These are phyloP conservation scores for Hymenoscyphus infarciens DNA, from an alignment of 2,329 filamentous ascomycete species.

Conservation along the genomic window DNA sequence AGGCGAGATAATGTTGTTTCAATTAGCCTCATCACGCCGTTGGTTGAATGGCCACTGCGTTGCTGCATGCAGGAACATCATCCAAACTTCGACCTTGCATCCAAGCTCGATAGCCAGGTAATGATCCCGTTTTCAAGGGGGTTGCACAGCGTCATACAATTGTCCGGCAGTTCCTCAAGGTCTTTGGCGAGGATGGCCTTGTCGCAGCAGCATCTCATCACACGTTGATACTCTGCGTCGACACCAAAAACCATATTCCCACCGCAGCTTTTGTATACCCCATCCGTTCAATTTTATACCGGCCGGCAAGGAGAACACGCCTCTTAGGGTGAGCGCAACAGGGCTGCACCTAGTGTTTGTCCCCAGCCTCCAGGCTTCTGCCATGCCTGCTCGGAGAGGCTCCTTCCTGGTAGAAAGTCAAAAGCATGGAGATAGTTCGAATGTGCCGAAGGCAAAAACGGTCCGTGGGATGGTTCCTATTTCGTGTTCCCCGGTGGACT, in stretches of 20 bases:
- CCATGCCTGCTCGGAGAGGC: background rate
- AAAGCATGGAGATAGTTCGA: background rate
- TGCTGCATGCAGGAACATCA: constrained; percentile 6
- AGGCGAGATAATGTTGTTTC: constrained; percentile 2
- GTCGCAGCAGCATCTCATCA: background rate
- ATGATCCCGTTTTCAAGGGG: constrained; percentile 4
- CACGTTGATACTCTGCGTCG: background rate
- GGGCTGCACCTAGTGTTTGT: background rate
- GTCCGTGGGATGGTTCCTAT: background rate
- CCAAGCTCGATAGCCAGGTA: background rate
- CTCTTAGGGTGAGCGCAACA: background rate
- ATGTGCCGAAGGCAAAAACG: background rate
- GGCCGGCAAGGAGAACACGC: background rate
- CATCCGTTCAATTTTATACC: background rate
- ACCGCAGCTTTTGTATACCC: background rate
- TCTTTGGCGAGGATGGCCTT: background rate
- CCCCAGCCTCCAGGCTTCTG: background rate
- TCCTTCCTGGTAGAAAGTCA: background rate
- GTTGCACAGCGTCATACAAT: constrained; percentile 2
- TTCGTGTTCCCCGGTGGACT: background rate
- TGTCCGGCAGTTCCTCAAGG: background rate
- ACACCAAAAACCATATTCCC: background rate
- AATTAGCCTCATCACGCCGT: background rate
- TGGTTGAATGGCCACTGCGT: background rate
- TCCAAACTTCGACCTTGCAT: constrained; percentile 5